Base-by-base conservation (phyloP, 2,329 filamentous ascomycete genomes). In the Aspergillus fumigatiaffinis region DNA sequence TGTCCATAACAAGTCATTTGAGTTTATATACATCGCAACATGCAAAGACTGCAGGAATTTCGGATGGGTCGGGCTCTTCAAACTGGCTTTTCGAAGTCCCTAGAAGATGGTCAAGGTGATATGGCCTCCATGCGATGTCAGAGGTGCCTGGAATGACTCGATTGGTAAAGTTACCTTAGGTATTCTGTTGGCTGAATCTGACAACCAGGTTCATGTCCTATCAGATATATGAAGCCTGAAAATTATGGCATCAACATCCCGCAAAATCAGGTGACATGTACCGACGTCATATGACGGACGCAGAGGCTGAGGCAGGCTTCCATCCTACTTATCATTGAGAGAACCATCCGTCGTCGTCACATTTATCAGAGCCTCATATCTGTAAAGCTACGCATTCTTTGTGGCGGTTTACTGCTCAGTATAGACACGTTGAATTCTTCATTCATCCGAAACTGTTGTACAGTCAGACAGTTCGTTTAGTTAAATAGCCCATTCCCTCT, bases 261-360 rank as follows among this genome's bases (percentile, higher is more conserved):
- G 1, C 52, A 38, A 10, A 35, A 44, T 54, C 57, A 59, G 51
- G 57, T 59, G 57, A 59, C 50, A 14, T 12, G 32, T 35, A 35
- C 12, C n/a, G 50, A 59, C 57, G 57, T 59, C 57, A 59, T 59
- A 54, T 59, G 57, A 59, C 51, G 25, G 42, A 35, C 20, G 38
- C 12, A 50, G 12, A 44, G 51, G 28, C 50, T 25, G 32, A 48
- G 23, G 29, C 25, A 59, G 60, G 60, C 60, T 57, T 32, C 60
- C 59, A 48, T 51, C 42, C 41, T 35, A 32, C 32, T 52, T 49
- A 25, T 26, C 29, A 32, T 38, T 42, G 53, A 48, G 28, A 50
- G 10, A 21, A 47, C 44, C 44, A 28, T 14, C 29, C 10, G 7
- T 51, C 20, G 6, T 51, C 50, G 9, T 51, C 32, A 17, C 47